phyloP scores from a whole-genome alignment of 257 asterid species.

The Nicotiana noctiflora region DNA sequence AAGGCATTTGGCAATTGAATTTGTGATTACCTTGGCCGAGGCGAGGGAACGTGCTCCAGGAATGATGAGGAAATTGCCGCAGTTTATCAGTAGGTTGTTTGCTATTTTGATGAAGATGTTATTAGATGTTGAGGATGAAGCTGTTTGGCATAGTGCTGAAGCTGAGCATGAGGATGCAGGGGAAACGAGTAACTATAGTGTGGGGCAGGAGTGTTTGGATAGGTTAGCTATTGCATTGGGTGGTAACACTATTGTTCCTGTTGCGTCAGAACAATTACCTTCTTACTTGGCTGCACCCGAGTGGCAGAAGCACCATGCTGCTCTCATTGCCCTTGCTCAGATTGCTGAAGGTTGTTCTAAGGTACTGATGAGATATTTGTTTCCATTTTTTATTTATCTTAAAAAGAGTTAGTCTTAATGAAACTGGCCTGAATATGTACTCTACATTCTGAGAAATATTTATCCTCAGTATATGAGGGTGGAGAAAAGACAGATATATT shows the following conservation, averaged over 20 bases:
- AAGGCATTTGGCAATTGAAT: conserved; percentile 84
- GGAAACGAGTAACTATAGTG: conserved; percentile 80
- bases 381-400: not conserved
- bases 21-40: conserved; percentile 89
- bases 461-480: not conserved
- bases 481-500: not conserved
- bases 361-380: conserved; percentile 30
- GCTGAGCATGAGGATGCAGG: conserved; percentile 94
- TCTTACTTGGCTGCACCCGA: conserved; percentile 72
- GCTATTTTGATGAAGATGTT: conserved; percentile 80
- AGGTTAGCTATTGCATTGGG: conserved; percentile 86
- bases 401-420: not conserved
- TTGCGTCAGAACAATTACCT: conserved; percentile 83
- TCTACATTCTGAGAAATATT: not conserved
- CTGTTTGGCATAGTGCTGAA: conserved; percentile 88
- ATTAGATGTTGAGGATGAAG: conserved; percentile 85
- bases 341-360: conserved; percentile 96
- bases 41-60: conserved; percentile 99
- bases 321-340: conserved; percentile 95
- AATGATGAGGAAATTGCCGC: conserved; percentile 98
- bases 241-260: conserved; percentile 89
- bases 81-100: conserved; percentile 72
- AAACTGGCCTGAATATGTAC: not conserved
- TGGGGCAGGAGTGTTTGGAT: conserved; percentile 94
- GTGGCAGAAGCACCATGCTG: conserved; percentile 95